A percentile compares a stretch with the other conserved stretches of the same genome.
phyloP scores from a whole-genome alignment of 371 early-diverging fungal genomes.

The Apophysomyces ossiformis region DNA sequence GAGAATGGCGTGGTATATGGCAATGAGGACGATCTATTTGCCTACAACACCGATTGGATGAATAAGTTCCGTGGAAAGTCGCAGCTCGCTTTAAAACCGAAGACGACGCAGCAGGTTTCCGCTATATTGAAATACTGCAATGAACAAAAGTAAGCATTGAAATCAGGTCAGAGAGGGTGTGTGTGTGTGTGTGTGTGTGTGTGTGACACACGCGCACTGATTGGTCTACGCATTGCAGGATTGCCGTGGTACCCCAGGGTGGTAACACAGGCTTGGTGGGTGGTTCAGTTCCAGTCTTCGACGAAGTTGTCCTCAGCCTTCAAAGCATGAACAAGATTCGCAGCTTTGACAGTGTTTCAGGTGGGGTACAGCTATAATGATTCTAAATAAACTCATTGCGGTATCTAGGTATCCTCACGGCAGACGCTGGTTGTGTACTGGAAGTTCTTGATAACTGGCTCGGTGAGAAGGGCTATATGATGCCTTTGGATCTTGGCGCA shows the following conservation, averaged over 20 bases:
- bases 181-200: no score
- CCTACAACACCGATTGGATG: conserved; percentile 92
- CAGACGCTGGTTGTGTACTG: conserved; percentile 93
- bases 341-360: conserved; percentile 85
- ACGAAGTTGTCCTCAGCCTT: conserved; percentile 88
- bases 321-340: conserved; percentile 82
- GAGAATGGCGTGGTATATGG: conserved; percentile 52
- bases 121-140: conserved; percentile 89
- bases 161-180: conserved; percentile 10
- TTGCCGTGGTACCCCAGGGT: conserved; percentile 97
- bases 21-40: conserved; percentile 59
- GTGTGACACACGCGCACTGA: not conserved
- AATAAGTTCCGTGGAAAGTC: conserved; percentile 88
- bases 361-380: conserved; percentile 23
- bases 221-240: conserved; percentile 27
- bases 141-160: conserved; percentile 55
- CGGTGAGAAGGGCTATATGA: conserved; percentile 84
- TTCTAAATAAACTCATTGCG: not conserved
- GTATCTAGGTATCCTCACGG: conserved; percentile 72
- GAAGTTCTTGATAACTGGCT: conserved; percentile 89
- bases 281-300: conserved; percentile 93
- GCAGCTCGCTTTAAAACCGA: conserved; percentile 85
- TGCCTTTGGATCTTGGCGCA: conserved; percentile 97
- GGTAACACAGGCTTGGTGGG: conserved; percentile 96
- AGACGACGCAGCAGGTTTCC: conserved; percentile 85